Base-by-base conservation (phyloP, 768 basidiomycete genomes). In the Podaxis mareebaensis region DNA sequence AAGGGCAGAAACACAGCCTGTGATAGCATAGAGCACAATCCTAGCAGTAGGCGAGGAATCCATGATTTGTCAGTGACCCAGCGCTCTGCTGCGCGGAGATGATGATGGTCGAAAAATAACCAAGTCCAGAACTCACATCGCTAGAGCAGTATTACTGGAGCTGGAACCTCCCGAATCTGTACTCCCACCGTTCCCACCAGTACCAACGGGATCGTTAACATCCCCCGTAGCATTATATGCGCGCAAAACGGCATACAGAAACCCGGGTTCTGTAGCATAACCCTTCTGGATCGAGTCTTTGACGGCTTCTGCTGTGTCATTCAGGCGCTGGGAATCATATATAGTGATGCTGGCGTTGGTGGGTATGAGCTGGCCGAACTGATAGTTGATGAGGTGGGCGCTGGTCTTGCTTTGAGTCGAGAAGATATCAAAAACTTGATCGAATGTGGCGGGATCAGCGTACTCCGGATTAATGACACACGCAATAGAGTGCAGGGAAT, bases 1-100 rank as follows among this genome's bases (percentile, higher is more conserved):
- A 22, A 95, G 78, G 26, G 86, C 85, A 24, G 92, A 92, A 42
- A 98, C 93, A 66, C 91, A 89, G 3, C 93, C 95, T 1, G 93
- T 95, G 67, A 96, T 93, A 3, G 87, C 86, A 71, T 96, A 96
- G 20, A 93, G 78, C 30, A 93, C 82, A 60, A 93, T 90, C 92
- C 92, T 89, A 53, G 20, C 8, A 4, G 65, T 12, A 10, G 22
- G 28, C 1, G 26, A 51, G 40, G 48, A 38, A 22, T 38, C 13
- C n/a, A 44, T 60, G 33, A 52, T 26, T 26, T n/a, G 49, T 36
- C 53, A 51, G 46, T n/a, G n/a, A 42, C n/a, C 7, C 33, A 28
- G 20, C 5, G 20, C n/a, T 30, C 33, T 7, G 22, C 20, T 24
- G 22, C 54, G 6, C 38, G 20, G 22, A 33, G 22, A 22, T 40